Evolutionary conservation across 352 stramenopile species (phyloP), one percentile per base, ranked within the genome.

Genomic region (Halophytophthora batemanensis): DNA sequence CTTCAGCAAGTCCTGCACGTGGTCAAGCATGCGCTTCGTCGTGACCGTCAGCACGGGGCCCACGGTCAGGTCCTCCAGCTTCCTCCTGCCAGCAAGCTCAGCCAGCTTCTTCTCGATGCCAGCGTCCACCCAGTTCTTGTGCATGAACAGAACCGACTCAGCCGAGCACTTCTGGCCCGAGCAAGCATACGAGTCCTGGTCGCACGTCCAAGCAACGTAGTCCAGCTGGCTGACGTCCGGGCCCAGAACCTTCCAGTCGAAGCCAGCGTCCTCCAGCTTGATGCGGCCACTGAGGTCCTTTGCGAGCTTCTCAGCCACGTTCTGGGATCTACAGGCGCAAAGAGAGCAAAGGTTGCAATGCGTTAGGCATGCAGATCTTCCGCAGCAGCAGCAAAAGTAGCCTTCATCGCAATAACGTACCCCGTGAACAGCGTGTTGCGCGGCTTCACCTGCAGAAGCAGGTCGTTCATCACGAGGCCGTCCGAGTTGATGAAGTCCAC

Each of bases 151-250:
- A 52, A 99, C 98, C 41, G 94, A 98, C 72, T 99, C 93, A 10
- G 97, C 97, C 15, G 92, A 98, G 77, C 96, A 99, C 82, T 99
- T 99, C 71, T 99, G 97, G 33, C 96, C 96, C n/a, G 85, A 96
- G 63, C 82, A 98, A 19, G 96, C 97, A 64, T 99, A 99, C 8
- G 97, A 96, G 71, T 99, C 97, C 84, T 99, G 97, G 71, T 99
- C 97, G 45, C 87, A 98, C 59, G 96, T 95, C 90, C 93, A 99
- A 10, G 95, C 94, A 13, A 99, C 96, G 64, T 99, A 99, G 56
- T 99, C 94, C 17, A 98, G 87, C 73, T 98, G 86, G 45, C 66
- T 45, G 8, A 98, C 95, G 64, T 99, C 96, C 1, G 96, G 96
- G 28, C 96, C 96, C 31, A 99, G 74, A 38, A 91, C 84, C 70